These are phyloP conservation scores for Pisolithus microcarpus DNA, from an alignment of 768 basidiomycete genomes.

Conservation along the genomic window DNA sequence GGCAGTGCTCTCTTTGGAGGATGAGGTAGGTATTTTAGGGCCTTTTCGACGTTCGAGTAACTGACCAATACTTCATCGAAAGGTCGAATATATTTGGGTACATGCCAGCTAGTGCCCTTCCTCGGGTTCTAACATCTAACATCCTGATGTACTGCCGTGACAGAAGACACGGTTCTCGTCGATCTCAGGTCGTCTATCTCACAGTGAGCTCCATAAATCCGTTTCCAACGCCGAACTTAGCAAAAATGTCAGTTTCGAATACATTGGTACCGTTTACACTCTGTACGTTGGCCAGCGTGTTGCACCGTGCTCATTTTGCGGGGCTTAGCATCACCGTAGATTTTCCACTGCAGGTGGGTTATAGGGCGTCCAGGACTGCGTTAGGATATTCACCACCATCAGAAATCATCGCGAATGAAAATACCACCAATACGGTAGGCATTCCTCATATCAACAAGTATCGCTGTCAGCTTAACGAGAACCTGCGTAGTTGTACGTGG, in stretches of 20 bases:
- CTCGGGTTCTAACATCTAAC: background rate
- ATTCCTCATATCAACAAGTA: too few relatives aligned
- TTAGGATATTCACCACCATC: too few relatives aligned
- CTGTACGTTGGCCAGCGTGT: background rate
- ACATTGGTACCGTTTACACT: background rate
- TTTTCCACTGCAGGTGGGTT: background rate
- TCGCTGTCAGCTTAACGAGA: too few relatives aligned
- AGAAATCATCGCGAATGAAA: too few relatives aligned
- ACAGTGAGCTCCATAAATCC: background rate
- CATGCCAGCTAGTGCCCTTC: background rate
- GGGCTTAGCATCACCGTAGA: background rate
- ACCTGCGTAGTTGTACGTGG: too few relatives aligned
- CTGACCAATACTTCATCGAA: background rate
- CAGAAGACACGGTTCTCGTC: background rate
- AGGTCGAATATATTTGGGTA: background rate
- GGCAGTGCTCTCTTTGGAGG: background rate
- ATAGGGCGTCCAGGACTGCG: too few relatives aligned
- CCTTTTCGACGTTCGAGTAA: too few relatives aligned
- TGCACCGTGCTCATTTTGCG: background rate
- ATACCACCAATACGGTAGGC: too few relatives aligned
- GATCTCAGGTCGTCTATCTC: background rate
- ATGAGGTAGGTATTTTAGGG: background rate
- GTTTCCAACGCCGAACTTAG: background rate
- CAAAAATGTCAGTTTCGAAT: background rate
- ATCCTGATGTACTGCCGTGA: background rate